Conservation (phyloP, 192 early-diverging fungal species). For the Coemansia furcata region DNA sequence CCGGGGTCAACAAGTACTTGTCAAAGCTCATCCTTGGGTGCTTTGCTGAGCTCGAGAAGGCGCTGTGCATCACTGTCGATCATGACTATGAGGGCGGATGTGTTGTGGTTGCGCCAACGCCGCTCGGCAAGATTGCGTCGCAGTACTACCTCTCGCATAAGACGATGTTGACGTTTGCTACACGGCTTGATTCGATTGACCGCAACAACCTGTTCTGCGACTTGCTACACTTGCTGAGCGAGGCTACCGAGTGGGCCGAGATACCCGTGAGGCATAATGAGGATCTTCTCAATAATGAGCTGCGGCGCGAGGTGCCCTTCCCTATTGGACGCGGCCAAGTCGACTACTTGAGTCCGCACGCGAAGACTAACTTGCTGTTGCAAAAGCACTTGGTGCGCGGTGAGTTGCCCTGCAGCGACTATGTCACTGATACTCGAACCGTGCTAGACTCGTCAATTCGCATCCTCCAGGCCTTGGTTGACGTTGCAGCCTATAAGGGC, state of each 20-base stretch:
- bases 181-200: constrained; percentile 53
- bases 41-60: constrained; percentile 63
- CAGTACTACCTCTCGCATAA: constrained; percentile 88
- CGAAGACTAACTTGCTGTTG: constrained; percentile 87
- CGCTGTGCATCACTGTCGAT: constrained; percentile 70
- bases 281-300: constrained; percentile 81
- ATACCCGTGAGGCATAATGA: constrained; percentile 95
- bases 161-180: constrained; percentile 70
- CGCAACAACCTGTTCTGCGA: constrained; percentile 56
- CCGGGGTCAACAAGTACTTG: constrained; percentile 70
- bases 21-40: constrained; percentile 76
- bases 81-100: constrained; percentile 13
- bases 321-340: constrained; percentile 51
- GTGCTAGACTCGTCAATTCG: constrained; percentile 92
- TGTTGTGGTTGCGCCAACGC: constrained; percentile 61
- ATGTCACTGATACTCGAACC: constrained; percentile 83
- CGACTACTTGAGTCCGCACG: constrained; percentile 82
- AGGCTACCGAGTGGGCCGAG: constrained; percentile 85
- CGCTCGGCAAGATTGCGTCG: constrained; percentile 79
- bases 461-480: constrained; percentile 93
- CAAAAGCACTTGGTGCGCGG: constrained; percentile 84
- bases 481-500: constrained; percentile 74
- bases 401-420: constrained; percentile 83
- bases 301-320: constrained; percentile 72
- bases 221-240: constrained; percentile 74